Base-by-base conservation (phyloP, 176 grass and related monocot species). In the Oryza glumipatula region DNA sequence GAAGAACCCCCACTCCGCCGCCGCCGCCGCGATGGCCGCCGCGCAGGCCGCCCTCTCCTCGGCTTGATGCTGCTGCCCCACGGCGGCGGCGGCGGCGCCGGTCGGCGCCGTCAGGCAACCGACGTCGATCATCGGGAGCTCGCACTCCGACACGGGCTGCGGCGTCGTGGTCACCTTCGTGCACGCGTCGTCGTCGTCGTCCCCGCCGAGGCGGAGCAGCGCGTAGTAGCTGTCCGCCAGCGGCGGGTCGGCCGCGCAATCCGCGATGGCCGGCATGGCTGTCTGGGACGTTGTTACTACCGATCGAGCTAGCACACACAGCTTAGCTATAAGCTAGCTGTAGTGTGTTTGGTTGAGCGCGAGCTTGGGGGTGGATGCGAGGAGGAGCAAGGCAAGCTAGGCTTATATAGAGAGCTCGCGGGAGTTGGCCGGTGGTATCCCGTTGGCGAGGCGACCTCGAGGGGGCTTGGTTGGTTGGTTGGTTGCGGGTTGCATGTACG, bases 1-100 rank as follows among this genome's bases (percentile, higher is more conserved):
- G 83, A 98, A 98, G 87, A 95, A 93, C 0, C 90, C 95, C 92
- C 91, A 93, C 67, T 95, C 95, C 2, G 77, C 67, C 3, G 95
- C 93, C 1, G 95, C 95, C 0, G 75, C 52, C 2, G 73, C 67
- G 15, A 98, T 95, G 44, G 84, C 89, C 60, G 73, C 74, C 21
- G n/a, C 14, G 80, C 93, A 95, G 12, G 82, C 64, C 78, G 49
- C 39, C 6, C 81, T 69, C 82, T 86, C 83, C 51, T 30, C 48
- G 2, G n/a, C 21, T 23, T 63, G 51, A 4, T 54, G 58, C 58
- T 63, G 21, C 58, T 32, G 30, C 30, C 30, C 58, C 16, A 6
- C 35, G 35, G 35, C 35, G 30, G 30, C 30, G 30, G 30, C 17
- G 52, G 16, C 6, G 17, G 16, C 52, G 17, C 32, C 43, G 11